phyloP scores from a whole-genome alignment of 2,329 filamentous ascomycete genomes.

The Alternaria brassicicola region DNA sequence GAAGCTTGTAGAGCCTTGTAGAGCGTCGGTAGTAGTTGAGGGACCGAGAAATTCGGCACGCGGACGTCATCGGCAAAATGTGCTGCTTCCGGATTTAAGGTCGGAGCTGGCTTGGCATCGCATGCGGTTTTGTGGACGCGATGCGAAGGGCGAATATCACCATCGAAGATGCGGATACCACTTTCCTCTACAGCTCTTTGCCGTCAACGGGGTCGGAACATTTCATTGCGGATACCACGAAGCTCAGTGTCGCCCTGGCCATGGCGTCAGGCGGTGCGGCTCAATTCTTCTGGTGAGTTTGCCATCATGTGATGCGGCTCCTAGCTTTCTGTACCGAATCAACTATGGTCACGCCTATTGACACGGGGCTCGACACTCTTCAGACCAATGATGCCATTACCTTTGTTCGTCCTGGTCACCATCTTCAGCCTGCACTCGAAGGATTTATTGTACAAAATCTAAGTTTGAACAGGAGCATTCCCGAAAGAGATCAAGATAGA shows the following conservation, averaged over 20 bases:
- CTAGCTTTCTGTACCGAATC: background rate
- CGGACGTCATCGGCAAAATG: slow-evolving; percentile 37
- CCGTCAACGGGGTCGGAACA: slow-evolving; percentile 24
- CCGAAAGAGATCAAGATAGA: slow-evolving; percentile 61
- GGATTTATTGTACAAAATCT: background rate
- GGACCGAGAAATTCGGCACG: slow-evolving; percentile 25
- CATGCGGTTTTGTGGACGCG: slow-evolving; percentile 25
- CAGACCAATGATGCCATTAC: background rate
- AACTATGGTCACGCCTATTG: background rate
- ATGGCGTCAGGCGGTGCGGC: slow-evolving; percentile 29
- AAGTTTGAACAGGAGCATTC: slow-evolving; percentile 24
- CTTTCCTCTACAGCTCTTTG: slow-evolving; percentile 26
- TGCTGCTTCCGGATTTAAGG: slow-evolving; percentile 26
- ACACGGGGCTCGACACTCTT: background rate
- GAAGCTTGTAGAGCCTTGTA: slow-evolving; percentile 11
- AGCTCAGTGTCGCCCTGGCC: slow-evolving; percentile 17
- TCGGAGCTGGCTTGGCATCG: slow-evolving; percentile 34
- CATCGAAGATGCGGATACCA: slow-evolving; percentile 35
- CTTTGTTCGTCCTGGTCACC: background rate
- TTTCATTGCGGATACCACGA: slow-evolving; percentile 7
- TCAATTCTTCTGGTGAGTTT: slow-evolving; percentile 43
- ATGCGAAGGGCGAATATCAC: slow-evolving; percentile 14
- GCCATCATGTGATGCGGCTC: slow-evolving; percentile 37
- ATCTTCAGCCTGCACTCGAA: background rate
- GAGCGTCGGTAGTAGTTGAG: slow-evolving; percentile 33